These are phyloP conservation scores for Pyrus bretschneideri DNA, from an alignment of 306 rosid species.

Conservation along the genomic window DNA sequence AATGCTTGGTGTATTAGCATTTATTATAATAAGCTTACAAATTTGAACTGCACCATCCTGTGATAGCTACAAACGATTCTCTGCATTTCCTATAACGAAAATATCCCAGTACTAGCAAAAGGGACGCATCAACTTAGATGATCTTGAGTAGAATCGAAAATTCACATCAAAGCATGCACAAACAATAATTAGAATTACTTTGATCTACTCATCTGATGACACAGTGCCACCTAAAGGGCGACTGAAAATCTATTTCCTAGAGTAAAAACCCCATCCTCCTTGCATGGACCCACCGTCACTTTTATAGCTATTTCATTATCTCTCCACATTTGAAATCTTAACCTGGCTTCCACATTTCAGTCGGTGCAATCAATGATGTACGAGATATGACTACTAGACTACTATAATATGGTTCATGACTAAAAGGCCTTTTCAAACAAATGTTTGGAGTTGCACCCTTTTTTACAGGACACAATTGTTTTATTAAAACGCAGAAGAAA, in stretches of 20 bases:
- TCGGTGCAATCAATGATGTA: not conserved
- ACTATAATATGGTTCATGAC: not conserved
- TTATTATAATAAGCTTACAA: not conserved
- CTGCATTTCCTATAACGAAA: too few species aligned
- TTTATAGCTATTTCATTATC: not conserved
- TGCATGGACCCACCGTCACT: not conserved
- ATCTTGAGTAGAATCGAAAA: too few species aligned
- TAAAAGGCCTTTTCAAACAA: not conserved
- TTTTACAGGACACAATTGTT: not conserved
- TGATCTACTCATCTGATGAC: not conserved
- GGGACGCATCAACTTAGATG: too few species aligned
- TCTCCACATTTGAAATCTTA: not conserved
- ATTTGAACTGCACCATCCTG: too few species aligned
- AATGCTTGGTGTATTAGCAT: not conserved
- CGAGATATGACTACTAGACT: not conserved
- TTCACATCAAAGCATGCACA: not conserved
- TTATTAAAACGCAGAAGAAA: not conserved
- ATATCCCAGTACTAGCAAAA: too few species aligned
- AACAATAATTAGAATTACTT: not conserved
- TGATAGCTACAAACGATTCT: too few species aligned
- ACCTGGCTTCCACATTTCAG: not conserved
- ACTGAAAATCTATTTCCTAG: not conserved
- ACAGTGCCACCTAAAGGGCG: not conserved
- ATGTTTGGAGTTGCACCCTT: not conserved
- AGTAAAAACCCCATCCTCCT: not conserved